Percentiles rank a stretch among this genome's conserved stretches.
Evolutionary conservation across 164 flowering plant genomes (phyloP).

Genomic region (Vitis rupestris): DNA sequence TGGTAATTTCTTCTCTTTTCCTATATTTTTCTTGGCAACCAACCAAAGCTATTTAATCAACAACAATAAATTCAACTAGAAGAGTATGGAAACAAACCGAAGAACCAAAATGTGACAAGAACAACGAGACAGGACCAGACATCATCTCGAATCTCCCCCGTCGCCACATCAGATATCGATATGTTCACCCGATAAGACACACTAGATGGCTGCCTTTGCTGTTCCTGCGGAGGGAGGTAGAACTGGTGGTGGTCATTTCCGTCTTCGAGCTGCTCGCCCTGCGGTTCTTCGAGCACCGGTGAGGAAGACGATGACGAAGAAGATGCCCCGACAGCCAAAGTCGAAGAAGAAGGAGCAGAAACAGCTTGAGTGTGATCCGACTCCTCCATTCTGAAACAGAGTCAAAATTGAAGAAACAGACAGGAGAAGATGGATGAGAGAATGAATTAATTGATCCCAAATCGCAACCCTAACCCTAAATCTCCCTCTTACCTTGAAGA

Average conservation of each 20-base stretch:
- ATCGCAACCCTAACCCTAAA: background rate
- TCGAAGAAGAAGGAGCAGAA: slow-evolving; percentile 11
- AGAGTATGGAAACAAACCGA: slow-evolving; percentile 36
- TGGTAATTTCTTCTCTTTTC: background rate
- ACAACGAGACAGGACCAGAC: slow-evolving; percentile 52
- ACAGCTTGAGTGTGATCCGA: slow-evolving; percentile 10
- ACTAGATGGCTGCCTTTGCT: slow-evolving; percentile 7
- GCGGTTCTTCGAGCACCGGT: slow-evolving; percentile 17
- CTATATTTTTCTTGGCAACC: background rate
- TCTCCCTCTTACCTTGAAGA: background rate
- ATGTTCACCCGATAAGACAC: slow-evolving; percentile 27
- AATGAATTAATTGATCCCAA: too few relatives aligned
- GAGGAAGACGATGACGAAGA: slow-evolving; percentile 22
- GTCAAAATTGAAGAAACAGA: background rate
- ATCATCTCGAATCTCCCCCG: slow-evolving; percentile 34
- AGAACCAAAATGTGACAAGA: slow-evolving; percentile 56
- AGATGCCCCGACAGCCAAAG: slow-evolving; percentile 15
- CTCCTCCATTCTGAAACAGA: slow-evolving; percentile 29
- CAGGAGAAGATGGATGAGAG: background rate
- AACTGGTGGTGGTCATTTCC: background rate
- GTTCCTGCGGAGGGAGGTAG: background rate
- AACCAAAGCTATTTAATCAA: background rate
- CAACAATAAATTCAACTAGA: background rate
- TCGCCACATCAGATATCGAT: slow-evolving; percentile 9
- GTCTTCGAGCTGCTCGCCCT: slow-evolving; percentile 3